These are phyloP conservation scores for Jacaranda mimosifolia DNA, from an alignment of 257 asterid species.

Conservation along the genomic window DNA sequence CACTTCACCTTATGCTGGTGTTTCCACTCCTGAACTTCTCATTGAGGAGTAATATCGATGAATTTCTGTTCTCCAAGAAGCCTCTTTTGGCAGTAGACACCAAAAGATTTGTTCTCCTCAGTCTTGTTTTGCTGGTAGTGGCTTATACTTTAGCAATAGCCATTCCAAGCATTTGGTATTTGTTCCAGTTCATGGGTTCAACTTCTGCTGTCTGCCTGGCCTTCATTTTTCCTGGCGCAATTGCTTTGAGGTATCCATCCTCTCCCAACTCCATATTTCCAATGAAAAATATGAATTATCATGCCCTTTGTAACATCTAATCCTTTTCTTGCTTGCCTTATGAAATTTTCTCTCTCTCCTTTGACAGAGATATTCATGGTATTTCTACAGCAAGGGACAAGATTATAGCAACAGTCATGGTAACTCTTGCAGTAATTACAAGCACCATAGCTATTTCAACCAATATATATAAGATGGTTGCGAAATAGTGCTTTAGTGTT, in stretches of 20 bases:
- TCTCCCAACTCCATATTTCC: not conserved
- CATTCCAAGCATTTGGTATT: constrained; percentile 90
- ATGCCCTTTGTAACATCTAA: not conserved
- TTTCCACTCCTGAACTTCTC: constrained; percentile 90
- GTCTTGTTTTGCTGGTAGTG: constrained; percentile 57
- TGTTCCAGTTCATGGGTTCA: constrained; percentile 97
- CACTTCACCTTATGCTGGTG: constrained; percentile 83
- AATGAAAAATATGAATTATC: too few species aligned
- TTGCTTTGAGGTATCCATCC: constrained; percentile 72
- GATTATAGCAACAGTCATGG: constrained; percentile 71
- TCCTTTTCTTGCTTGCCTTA: not conserved
- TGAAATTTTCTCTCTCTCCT: not conserved
- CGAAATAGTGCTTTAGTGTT: constrained; percentile 20
- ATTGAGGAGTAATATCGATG: constrained; percentile 79
- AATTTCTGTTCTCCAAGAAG: constrained; percentile 72
- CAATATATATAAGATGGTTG: constrained; percentile 65
- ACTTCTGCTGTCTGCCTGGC: constrained; percentile 91
- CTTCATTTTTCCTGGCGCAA: constrained; percentile 86
- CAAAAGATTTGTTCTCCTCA: constrained; percentile 67
- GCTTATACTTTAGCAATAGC: constrained; percentile 73
- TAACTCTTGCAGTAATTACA: constrained; percentile 68
- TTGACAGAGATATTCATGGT: constrained; percentile 82
- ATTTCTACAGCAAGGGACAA: constrained; percentile 79
- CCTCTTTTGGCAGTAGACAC: constrained; percentile 53
- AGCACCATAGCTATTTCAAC: constrained; percentile 84